A percentile compares a stretch with the other conserved stretches of the same genome.
These are phyloP conservation scores for Colletotrichum musicola DNA, from an alignment of 2,329 filamentous ascomycete species.

Conservation along the genomic window DNA sequence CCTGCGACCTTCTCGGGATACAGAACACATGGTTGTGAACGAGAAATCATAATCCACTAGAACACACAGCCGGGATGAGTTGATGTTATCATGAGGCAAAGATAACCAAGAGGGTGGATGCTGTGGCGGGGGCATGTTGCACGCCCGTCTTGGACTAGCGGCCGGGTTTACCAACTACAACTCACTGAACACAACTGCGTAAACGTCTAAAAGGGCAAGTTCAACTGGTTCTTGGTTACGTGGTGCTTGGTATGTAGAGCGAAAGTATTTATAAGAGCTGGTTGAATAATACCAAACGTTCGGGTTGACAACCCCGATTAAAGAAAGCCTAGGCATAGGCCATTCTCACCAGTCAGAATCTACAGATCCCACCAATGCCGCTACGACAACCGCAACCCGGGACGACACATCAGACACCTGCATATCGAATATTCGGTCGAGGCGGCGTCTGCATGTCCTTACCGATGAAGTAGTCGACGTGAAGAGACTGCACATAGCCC, in stretches of 20 bases:
- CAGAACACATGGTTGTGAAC: constrained; percentile 1
- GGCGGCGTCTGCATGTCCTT: constrained; percentile 40
- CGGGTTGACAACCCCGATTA: too few relatives aligned
- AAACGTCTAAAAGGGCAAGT: too few relatives aligned
- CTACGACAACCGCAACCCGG: too few relatives aligned
- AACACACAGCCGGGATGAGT: constrained; percentile 2
- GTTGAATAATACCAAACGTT: too few relatives aligned
- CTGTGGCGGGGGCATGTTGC: background rate
- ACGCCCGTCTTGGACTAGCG: background rate
- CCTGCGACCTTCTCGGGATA: constrained; percentile 4
- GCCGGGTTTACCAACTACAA: background rate
- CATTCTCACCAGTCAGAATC: too few relatives aligned
- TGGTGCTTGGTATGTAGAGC: too few relatives aligned
- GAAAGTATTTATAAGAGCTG: too few relatives aligned
- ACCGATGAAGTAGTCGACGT: constrained; percentile 43
- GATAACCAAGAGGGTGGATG: background rate
- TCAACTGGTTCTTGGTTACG: too few relatives aligned
- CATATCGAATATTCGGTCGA: constrained; percentile 28
- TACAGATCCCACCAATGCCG: too few relatives aligned
- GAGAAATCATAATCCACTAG: constrained; percentile 18
- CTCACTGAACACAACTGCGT: too few relatives aligned
- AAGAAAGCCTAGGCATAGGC: too few relatives aligned
- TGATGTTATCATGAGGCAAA: background rate
- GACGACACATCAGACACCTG: background rate
- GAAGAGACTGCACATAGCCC: constrained; percentile 42